Evolutionary conservation across 2,329 filamentous ascomycete genomes (phyloP), one percentile per base, ranked within the genome.

Genomic region (Exophiala alcalophila): DNA sequence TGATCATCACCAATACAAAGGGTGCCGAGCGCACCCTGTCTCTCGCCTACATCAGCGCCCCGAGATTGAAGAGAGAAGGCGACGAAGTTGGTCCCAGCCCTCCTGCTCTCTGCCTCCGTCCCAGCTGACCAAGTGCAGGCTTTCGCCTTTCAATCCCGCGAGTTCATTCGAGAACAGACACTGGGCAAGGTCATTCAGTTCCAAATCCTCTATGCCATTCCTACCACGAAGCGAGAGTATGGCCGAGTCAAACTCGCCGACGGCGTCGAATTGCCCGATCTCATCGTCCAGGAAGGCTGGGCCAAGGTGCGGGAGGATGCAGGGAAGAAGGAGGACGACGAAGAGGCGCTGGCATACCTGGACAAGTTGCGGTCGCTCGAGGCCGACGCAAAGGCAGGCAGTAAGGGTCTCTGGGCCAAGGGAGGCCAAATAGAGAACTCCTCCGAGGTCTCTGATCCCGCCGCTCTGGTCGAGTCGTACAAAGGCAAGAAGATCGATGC

Each of bases 301-400:
- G 71, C 89, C 52, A 94, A 92, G 69, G 78, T 98, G 47, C 82
- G 92, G 52, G 92, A 98, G 59, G 92, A 98, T 65, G 90, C 91
- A 46, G 90, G 89, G 49, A 83, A 84, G 54, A 92, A 91, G 61
- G 90, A 96, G 54, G 89, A 96, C 46, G 81, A 83, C 2, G 85
- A 92, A 44, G 83, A 89, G 37, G 75, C 83, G 6, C 61, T 70
- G 20, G 72, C 81, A 52, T 77, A 84, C 47, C 73, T 98, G 16
- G 84, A 94, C 57, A 83, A 80, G 57, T 78, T 98, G 48, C 83
- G 87, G 55, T 74, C 75, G 33, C 71, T 91, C 23, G 90, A 97
- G 66, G 73, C 78, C 29, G 78, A 84, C 55, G 92, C 92, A 46
- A 88, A 81, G 66, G 74, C 76, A 40, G 86, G 89, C 55, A 78